Base-by-base conservation (phyloP, 2,329 filamentous ascomycete species). In the Trichoderma aggressivum region DNA sequence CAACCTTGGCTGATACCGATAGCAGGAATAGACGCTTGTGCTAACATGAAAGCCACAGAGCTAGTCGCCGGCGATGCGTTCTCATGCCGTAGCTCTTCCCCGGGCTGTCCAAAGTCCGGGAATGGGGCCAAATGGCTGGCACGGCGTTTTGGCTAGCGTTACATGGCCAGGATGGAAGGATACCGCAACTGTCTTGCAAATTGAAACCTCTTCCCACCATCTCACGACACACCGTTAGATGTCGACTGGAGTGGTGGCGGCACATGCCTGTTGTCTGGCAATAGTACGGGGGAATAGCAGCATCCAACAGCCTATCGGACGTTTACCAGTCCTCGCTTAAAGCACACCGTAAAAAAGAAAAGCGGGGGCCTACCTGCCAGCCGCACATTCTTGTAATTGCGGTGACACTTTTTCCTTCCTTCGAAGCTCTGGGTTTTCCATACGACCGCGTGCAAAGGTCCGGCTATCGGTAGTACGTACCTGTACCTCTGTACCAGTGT, bases 161-260 rank as follows among this genome's bases (percentile, higher is more conserved):
- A 50, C 21, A 68, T 68, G 65, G 39, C 55, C 55, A 36, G 36
- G 32, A 50, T 59, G 65, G 53, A 66, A 18, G 16, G 18, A 21
- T 21, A 50, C 43, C 43, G 43, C 30, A 56, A 30, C 50, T 47
- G 21, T 36, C 11, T 39, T 56, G 30, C 30, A 55, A 66, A 36
- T 59, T 50, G 55, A 50, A 68, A 47, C 34, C 39, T 47, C 34
- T 34, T 30, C 26, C 53, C 53, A 59, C 50, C 64, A 30, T 47
- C 53, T 34, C n/a, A 24, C 55, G 34, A 32, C 64, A 67, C 65
- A 68, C 65, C 65, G 65, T 68, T 68, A 60, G 65, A 68, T 60
- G 55, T 66, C 16, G 32, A 34, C n/a, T 32, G 24, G 30, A 30
- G 28, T 59, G 36, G 65, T 68, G 65, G 65, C 30, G 26, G 36